Evolutionary conservation across 2,329 filamentous ascomycete species (phyloP).

Genomic region (Cercospora berteroae): DNA sequence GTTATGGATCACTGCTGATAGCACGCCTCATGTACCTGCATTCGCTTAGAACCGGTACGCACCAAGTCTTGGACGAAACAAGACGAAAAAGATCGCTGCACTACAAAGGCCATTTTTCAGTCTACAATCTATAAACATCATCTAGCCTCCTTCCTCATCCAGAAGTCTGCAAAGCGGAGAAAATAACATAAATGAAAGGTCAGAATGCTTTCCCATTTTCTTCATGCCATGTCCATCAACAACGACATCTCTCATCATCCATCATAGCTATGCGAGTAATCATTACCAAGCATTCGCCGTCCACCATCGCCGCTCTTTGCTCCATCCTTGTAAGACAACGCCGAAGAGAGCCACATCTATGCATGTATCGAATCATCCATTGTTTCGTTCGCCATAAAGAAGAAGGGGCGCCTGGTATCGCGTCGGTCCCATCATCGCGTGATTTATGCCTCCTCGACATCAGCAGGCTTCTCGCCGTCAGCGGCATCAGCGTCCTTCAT

Average conservation of each 20-base stretch:
- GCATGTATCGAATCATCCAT: conserved; percentile 11
- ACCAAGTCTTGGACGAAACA: neutral
- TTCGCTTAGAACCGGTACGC: neutral
- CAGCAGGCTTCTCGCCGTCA: conserved; percentile 28
- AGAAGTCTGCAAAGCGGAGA: neutral
- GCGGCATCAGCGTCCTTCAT: conserved; percentile 57
- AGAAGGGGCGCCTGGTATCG: conserved; percentile 17
- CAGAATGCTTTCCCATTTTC: neutral
- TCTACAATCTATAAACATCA: neutral
- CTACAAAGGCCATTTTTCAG: neutral
- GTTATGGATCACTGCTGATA: neutral
- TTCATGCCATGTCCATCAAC: neutral
- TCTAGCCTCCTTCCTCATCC: neutral
- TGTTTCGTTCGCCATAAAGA: conserved; percentile 1
- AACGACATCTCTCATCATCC: neutral
- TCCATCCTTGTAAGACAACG: conserved; percentile 9
- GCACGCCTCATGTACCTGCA: neutral
- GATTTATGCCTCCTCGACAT: conserved; percentile 33
- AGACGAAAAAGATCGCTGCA: neutral
- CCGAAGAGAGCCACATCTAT: conserved; percentile 13
- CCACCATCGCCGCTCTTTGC: neutral
- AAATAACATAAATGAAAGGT: neutral
- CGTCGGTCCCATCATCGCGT: neutral
- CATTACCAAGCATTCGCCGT: conserved; percentile 19
- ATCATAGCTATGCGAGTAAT: conserved; percentile 16